Conservation (phyloP, 805 yeast species). For the Pichia membranifaciens region DNA sequence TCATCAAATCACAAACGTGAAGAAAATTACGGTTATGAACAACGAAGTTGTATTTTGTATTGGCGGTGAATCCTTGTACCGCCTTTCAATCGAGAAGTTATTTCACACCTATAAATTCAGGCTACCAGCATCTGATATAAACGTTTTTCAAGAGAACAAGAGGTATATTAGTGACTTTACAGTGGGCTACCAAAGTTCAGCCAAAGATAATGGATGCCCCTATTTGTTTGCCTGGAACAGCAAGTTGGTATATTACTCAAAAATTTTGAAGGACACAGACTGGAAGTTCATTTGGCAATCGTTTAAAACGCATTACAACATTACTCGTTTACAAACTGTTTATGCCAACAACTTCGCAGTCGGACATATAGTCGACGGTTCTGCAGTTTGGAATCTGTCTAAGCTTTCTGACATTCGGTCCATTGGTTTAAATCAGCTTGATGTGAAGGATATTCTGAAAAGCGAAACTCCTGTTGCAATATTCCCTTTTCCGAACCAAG, state of each 20-base stretch:
- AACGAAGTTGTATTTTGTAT: constrained; percentile 53
- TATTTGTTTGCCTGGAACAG: constrained; percentile 48
- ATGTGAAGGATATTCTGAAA: constrained; percentile 23
- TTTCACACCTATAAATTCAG: constrained; percentile 49
- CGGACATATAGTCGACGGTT: constrained; percentile 22
- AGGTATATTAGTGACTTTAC: constrained; percentile 55
- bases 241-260: constrained; percentile 36
- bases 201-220: constrained; percentile 32
- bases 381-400: constrained; percentile 27
- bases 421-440: constrained; percentile 22
- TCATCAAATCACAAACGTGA: constrained; percentile 44
- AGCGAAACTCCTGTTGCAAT: constrained; percentile 25
- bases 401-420: constrained; percentile 26
- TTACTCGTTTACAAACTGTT: constrained; percentile 21
- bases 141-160: constrained; percentile 13
- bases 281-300: constrained; percentile 23
- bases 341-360: constrained; percentile 27
- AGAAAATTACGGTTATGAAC: constrained; percentile 55
- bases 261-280: constrained; percentile 24
- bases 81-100: constrained; percentile 58
- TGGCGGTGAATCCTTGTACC: constrained; percentile 52
- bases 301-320: constrained; percentile 25
- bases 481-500: constrained; percentile 21
- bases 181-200: constrained; percentile 65
- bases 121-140: constrained; percentile 36